Percentiles rank a stretch among this genome's conserved stretches.
These are phyloP conservation scores for Oropetium thomaeum DNA, from an alignment of 176 grass and related monocot species.

Conservation along the genomic window DNA sequence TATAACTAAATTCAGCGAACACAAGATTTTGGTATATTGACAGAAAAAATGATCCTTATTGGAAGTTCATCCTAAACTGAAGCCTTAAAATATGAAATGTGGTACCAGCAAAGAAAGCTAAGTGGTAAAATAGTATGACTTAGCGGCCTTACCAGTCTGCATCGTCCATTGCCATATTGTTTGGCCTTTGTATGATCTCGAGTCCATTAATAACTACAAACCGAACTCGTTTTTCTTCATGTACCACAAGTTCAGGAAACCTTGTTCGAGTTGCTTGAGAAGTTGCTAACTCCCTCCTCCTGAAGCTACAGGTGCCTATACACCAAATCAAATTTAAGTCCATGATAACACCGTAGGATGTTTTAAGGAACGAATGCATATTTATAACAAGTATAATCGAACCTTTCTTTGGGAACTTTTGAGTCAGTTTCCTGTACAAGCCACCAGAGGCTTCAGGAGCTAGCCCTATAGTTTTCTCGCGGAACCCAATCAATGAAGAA, in stretches of 20 bases:
- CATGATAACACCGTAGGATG: constrained; percentile 9
- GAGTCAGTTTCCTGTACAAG: constrained; percentile 81
- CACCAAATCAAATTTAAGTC: constrained; percentile 18
- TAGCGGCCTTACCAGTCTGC: constrained; percentile 58
- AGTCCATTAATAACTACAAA: constrained; percentile 89
- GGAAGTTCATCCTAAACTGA: constrained; percentile 1
- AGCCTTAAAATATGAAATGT: neutral
- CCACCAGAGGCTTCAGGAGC: constrained; percentile 92
- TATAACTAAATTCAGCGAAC: neutral
- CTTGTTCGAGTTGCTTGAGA: constrained; percentile 66
- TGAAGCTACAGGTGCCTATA: constrained; percentile 77
- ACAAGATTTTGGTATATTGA: constrained; percentile 1
- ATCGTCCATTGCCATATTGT: constrained; percentile 57
- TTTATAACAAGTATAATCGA: neutral
- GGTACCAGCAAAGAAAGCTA: neutral
- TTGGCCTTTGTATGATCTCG: constrained; percentile 73
- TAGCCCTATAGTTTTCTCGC: constrained; percentile 67
- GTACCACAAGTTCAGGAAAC: constrained; percentile 87
- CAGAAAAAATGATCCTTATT: neutral
- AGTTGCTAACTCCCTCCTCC: constrained; percentile 89
- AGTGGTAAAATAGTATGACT: neutral
- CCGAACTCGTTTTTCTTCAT: constrained; percentile 92
- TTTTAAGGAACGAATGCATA: neutral
- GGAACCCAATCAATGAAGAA: constrained; percentile 54
- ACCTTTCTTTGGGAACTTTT: constrained; percentile 88